Evolutionary conservation across 352 stramenopile genomes (phyloP), one percentile per base, ranked within the genome.

Genomic region (Saprolegnia diclina): DNA sequence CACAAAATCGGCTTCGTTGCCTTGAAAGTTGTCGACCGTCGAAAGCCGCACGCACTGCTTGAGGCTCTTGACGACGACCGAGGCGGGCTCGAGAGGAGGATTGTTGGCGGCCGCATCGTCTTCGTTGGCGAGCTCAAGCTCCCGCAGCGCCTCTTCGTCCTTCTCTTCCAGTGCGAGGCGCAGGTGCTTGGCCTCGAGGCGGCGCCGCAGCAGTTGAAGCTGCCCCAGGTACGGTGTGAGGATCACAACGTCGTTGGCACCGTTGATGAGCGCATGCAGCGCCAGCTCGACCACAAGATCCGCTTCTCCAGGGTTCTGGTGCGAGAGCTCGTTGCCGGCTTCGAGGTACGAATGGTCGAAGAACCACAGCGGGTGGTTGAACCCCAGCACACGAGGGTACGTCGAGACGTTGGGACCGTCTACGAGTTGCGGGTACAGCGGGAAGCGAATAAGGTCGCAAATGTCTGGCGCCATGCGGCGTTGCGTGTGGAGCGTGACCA

Each of bases 201-300:
- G 63, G 18, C 72, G 64, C 22, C 85, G 75, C 38, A 94, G 78
- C 48, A 77, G 76, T 26, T 89, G 71, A 3, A 95, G 71, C 72
- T 96, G 88, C 10, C 86, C 83, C 48, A 95, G 71, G 46, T 95
- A 96, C 44, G 88, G 87, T 24, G 88, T 95, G 22, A 96, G 67
- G 13, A 95, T 80, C 7, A 81, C 80, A 24, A 96, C 85, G 56
- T 89, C 80, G 19, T 77, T 65, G 59, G 92, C 92, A 2, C 82
- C 84, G 68, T 95, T 87, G 11, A 88, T 73, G 5, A 95, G 63
- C 26, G 91, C 73, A 64, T 89, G 91, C 32, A 68, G 73, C n/a
- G 90, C 76, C 26, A 89, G 79, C 65, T 88, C 80, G 19, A 92
- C 75, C 40, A 89, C 67, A 10, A 91, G 74, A 16, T 77, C 65